A percentile compares a stretch with the other conserved stretches of the same genome.
Conservation (phyloP, 257 asterid genomes). For the Cinchona pubescens region DNA sequence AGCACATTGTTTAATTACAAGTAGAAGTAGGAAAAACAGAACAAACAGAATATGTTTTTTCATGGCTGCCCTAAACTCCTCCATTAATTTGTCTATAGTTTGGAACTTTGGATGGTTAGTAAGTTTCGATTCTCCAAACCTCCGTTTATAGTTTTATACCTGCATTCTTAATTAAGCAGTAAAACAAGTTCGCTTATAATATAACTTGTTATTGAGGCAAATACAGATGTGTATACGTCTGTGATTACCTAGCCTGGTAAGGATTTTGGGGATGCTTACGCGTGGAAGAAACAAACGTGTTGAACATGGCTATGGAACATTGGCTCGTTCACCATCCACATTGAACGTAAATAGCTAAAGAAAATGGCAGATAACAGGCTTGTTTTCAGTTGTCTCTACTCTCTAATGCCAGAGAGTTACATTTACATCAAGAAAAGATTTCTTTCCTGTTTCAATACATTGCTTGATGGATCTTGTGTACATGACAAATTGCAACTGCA, state of each 20-base stretch:
- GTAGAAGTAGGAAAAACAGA: conserved; percentile 1
- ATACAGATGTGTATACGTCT: not conserved
- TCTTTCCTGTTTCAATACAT: not conserved
- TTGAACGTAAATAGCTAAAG: not conserved
- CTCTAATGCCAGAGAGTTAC: not conserved
- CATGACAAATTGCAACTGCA: not conserved
- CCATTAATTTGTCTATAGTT: too few species aligned
- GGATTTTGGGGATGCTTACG: conserved; percentile 2
- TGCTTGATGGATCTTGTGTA: not conserved
- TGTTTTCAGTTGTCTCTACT: not conserved
- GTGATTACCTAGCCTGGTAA: not conserved
- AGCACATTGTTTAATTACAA: not conserved
- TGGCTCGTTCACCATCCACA: not conserved
- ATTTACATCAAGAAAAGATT: not conserved
- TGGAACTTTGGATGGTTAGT: not conserved
- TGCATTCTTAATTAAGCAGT: not conserved
- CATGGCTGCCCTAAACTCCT: not conserved
- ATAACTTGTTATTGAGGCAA: conserved; percentile 3
- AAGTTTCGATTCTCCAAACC: not conserved
- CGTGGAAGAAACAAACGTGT: not conserved
- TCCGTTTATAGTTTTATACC: not conserved
- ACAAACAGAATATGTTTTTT: conserved; percentile 4
- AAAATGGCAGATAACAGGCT: not conserved
- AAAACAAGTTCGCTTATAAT: not conserved
- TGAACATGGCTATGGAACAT: not conserved